phyloP scores from a whole-genome alignment of 192 early-diverging fungal species.

The Umbelopsis sp. region DNA sequence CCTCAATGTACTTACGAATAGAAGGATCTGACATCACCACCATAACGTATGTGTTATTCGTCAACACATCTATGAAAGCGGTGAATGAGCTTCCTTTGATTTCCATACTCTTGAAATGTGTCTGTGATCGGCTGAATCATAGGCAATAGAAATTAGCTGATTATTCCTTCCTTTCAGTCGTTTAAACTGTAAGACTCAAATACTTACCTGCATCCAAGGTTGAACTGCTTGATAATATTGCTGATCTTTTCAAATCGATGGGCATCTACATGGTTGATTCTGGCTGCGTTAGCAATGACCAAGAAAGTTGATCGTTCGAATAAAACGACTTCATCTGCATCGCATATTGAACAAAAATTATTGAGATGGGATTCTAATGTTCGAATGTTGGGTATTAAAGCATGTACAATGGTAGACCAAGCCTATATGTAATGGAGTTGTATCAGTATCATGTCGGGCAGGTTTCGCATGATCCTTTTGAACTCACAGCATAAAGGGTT shows the following conservation, averaged over 20 bases:
- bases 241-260: conserved; percentile 90
- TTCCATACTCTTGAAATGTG: conserved; percentile 88
- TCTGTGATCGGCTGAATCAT: conserved; percentile 73
- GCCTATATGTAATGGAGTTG: conserved; percentile 53
- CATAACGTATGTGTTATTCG: conserved; percentile 87
- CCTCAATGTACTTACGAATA: conserved; percentile 65
- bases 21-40: conserved; percentile 80
- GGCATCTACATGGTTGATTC: conserved; percentile 59
- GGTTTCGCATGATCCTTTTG: background rate
- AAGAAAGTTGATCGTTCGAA: conserved; percentile 97
- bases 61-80: conserved; percentile 81
- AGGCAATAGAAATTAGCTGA: too few relatives aligned
- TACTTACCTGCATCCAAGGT: conserved; percentile 73
- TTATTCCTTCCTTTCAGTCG: too few relatives aligned
- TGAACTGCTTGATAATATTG: conserved; percentile 93
- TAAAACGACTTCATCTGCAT: conserved; percentile 92
- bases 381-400: conserved; percentile 91
- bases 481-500: conserved; percentile 77
- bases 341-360: conserved; percentile 81
- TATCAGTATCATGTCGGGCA: background rate
- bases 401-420: conserved; percentile 97
- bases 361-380: conserved; percentile 77
- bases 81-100: conserved; percentile 74
- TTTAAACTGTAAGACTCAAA: background rate
- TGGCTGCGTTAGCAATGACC: conserved; percentile 83